Base-by-base conservation (phyloP, 2,329 filamentous ascomycete species). In the Bipolaris sorokiniana region DNA sequence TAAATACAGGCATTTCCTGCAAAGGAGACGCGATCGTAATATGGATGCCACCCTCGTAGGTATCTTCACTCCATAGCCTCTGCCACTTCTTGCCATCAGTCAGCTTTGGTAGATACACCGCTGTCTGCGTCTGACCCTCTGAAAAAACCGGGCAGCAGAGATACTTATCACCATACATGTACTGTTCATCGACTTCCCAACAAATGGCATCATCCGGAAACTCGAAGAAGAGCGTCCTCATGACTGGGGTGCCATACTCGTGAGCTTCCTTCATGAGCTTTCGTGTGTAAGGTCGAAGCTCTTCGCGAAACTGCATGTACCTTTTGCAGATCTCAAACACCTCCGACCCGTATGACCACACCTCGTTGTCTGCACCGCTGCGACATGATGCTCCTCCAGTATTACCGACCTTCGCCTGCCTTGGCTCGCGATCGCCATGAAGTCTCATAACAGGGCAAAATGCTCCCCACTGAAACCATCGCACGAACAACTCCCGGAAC, bases 391-490 rank as follows among this genome's bases (percentile, higher is more conserved):
- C 71, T 0, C 77, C 76, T 4, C 75, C 76, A 0, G 72, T 71
- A 3, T 69, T 42, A 42, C 40, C 40, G 20, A 42, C 74, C 69
- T 82, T 62, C 54, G 79, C 69, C 72, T 84, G 75, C 62, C 81
- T 80, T 0, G 87, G 88, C 68, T 88, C 85, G 0, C 87, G 81
- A 66, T 89, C 85, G 5, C 88, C 88, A 63, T 90, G 87, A 0
- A 89, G 78, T 2, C 88, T 77, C 82, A 90, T 87, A 1, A 90
- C 87, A 0, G 87, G 87, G 54, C 86, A 88, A 66, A 87, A 89
- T 0, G 86, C 77, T 0, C 84, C 87, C 86, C 86, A 90, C 65
- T 89, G 87, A 70, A 90, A 90, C 88, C 87, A 90, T 1, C 88
- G 77, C 1, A 86, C 82, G 56, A 89, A 85, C 0, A 90, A 74